Evolutionary conservation across 2,329 filamentous ascomycete species (phyloP), one percentile per base, ranked within the genome.

Genomic region (Penicillium decumbens): DNA sequence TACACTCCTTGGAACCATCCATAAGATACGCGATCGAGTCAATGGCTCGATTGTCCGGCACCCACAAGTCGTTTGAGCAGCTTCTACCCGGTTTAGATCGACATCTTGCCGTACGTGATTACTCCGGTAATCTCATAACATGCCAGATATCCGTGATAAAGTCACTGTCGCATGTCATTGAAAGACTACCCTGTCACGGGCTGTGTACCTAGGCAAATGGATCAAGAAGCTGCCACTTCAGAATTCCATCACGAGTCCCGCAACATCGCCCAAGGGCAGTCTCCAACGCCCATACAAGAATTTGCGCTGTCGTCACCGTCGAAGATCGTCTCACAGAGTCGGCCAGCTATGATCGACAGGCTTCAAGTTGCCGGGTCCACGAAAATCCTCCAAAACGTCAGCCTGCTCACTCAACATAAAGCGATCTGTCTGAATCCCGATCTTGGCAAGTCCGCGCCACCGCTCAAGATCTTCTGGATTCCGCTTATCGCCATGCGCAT

Each of bases 401-500:
- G 77, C 80, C 62, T 82, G 78, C 60, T 82, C 78, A 30, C 72
- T 74, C 54, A 82, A 56, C 63, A 81, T 69, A 9, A 75, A 66
- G 12, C 80, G 65, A 38, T 80, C 78, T 0, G 68, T 70, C 61
- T 80, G 78, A 1, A 57, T 71, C 5, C 79, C 80, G 2, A 80
- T 61, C 38, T 68, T 73, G 0, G 77, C 80, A 76, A 82, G 24
- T 71, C 64, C 55, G 71, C 70, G 42, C 80, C 79, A 82, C 13
- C 78, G 65, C 47, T 74, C 70, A 9, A 82, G 67, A 56, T 80
- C 78, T 9, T 73, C 63, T 1, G 63, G 56, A 18, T 80, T 77
- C 9, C 79, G 67, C 68, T 83, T 82, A 50, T 82, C 77, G 1
- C 80, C 80, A 50, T 80, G 74, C 0, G 80, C 80, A 1, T 73